Conservation (phyloP, 2,329 filamentous ascomycete species). For the Fusarium tjaetaba region DNA sequence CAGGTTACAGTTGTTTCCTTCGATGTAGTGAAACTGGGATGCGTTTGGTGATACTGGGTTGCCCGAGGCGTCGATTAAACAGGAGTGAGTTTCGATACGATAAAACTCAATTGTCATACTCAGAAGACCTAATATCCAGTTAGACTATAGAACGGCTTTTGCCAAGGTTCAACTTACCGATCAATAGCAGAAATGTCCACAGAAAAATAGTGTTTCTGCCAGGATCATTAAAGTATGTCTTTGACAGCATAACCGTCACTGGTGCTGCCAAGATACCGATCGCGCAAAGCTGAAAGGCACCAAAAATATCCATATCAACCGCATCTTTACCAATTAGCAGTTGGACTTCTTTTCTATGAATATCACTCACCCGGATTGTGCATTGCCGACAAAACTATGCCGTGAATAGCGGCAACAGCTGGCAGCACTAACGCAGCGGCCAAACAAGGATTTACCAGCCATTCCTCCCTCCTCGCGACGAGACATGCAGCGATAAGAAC, state of each 20-base stretch:
- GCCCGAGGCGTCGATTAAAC: slow-evolving; percentile 52
- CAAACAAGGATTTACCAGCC: slow-evolving; percentile 70
- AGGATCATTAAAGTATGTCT: slow-evolving; percentile 71
- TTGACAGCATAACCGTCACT: slow-evolving; percentile 67
- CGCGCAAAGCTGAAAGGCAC: slow-evolving; percentile 73
- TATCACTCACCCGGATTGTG: slow-evolving; percentile 64
- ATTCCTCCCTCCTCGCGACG: slow-evolving; percentile 68
- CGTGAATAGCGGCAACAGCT: slow-evolving; percentile 71
- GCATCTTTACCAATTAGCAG: slow-evolving; percentile 54
- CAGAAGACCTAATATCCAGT: slow-evolving; percentile 57
- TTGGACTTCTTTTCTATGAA: fast-evolving
- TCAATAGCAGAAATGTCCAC: slow-evolving; percentile 70
- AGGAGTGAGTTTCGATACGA: slow-evolving; percentile 57
- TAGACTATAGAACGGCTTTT: too few species aligned
- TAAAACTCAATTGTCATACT: slow-evolving; percentile 74
- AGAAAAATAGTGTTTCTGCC: slow-evolving; percentile 74
- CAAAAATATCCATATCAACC: slow-evolving; percentile 75
- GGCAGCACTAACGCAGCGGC: slow-evolving; percentile 71
- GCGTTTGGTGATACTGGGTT: slow-evolving; percentile 48
- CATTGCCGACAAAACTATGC: slow-evolving; percentile 66
- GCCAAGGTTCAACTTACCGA: slow-evolving; percentile 54
- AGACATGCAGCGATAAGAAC: slow-evolving; percentile 71
- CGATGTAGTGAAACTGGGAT: slow-evolving; percentile 56
- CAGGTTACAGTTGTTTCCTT: slow-evolving; percentile 55
- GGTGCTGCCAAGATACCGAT: slow-evolving; percentile 73